These are phyloP conservation scores for Arctium minus DNA, from an alignment of 129 eudicot genomes.

Conservation along the genomic window DNA sequence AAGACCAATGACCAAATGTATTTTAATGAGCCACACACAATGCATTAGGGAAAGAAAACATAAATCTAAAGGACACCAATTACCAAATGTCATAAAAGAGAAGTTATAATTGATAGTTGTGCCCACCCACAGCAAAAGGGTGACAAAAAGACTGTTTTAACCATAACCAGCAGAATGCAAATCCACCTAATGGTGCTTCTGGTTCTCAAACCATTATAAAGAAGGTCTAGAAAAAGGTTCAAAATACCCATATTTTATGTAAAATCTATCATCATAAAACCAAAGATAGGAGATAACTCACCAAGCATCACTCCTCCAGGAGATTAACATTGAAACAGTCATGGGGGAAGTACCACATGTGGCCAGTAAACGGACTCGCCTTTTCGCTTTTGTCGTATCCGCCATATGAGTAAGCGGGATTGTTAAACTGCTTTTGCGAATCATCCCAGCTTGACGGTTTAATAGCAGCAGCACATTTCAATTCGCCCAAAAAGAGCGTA, in stretches of 20 bases:
- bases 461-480: neutral
- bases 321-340: conserved; percentile 9
- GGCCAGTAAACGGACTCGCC: neutral
- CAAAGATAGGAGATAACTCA: neutral
- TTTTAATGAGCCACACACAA: too few species aligned
- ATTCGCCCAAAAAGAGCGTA: neutral
- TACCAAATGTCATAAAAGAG: neutral
- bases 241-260: neutral
- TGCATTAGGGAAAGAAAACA: too few species aligned
- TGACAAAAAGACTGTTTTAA: neutral
- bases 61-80: neutral
- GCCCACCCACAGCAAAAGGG: neutral
- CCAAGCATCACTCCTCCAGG: neutral
- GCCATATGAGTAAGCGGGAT: neutral
- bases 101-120: too few species aligned
- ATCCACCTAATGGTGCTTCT: too few species aligned
- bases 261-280: neutral
- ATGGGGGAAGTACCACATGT: conserved; percentile 26
- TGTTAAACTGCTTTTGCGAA: neutral
- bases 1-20: too few species aligned
- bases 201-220: too few species aligned
- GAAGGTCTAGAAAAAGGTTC: neutral
- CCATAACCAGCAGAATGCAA: neutral
- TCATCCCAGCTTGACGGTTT: neutral
- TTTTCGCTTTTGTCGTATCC: neutral